These are phyloP conservation scores for Pseudocercospora fijiensis DNA, from an alignment of 2,329 filamentous ascomycete genomes.

Conservation along the genomic window DNA sequence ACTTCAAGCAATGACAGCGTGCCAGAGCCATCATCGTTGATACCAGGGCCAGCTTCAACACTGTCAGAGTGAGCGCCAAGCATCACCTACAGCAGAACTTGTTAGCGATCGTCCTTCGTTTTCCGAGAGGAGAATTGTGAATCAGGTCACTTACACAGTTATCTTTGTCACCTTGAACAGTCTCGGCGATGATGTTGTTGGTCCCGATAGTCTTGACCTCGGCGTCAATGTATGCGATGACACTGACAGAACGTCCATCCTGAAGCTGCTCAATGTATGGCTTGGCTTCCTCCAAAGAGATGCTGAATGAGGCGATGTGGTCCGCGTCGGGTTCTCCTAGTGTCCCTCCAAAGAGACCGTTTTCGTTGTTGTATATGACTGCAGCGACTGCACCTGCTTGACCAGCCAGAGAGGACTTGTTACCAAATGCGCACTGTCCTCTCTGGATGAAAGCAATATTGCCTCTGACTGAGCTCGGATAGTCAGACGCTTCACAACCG, in stretches of 20 bases:
- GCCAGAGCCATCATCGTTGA: slow-evolving; percentile 76
- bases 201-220: slow-evolving; percentile 25
- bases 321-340: slow-evolving; percentile 65
- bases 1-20: slow-evolving; percentile 60
- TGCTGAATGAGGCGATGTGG: slow-evolving; percentile 67
- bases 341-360: slow-evolving; percentile 51
- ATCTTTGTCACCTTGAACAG: slow-evolving; percentile 52
- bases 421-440: slow-evolving; percentile 68
- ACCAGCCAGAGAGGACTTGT: slow-evolving; percentile 68
- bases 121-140: slow-evolving; percentile 24
- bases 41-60: slow-evolving; percentile 61
- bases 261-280: slow-evolving; percentile 24
- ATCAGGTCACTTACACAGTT: slow-evolving; percentile 47
- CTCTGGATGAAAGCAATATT: slow-evolving; percentile 70
- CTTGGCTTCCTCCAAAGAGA: slow-evolving; percentile 45
- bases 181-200: slow-evolving; percentile 24
- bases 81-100: slow-evolving; percentile 12
- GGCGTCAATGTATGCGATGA: slow-evolving; percentile 28
- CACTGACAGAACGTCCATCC: slow-evolving; percentile 19
- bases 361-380: slow-evolving; percentile 73
- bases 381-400: slow-evolving; percentile 68
- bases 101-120: slow-evolving; percentile 20
- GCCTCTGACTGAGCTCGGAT: slow-evolving; percentile 57
- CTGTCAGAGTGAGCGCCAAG: slow-evolving; percentile 43
- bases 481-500: slow-evolving; percentile 67